Percentiles rank a stretch among this genome's conserved stretches.
phyloP scores from a whole-genome alignment of 2,329 filamentous ascomycete genomes.

The Colletotrichum sublineola region DNA sequence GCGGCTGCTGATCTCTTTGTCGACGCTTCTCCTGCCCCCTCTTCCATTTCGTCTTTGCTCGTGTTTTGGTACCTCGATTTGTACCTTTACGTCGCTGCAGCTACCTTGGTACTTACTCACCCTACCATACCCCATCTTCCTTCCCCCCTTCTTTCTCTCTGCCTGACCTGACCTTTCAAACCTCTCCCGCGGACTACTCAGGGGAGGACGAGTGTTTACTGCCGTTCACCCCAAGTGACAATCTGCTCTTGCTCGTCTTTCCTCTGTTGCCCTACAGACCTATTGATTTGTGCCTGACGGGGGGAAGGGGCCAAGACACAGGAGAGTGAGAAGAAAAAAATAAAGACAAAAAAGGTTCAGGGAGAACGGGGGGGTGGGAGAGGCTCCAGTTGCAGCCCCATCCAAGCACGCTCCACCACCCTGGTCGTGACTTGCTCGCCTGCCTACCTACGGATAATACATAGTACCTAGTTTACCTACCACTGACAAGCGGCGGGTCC shows the following conservation, averaged over 20 bases:
- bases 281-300: constrained; percentile 1
- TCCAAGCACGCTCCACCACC: constrained; percentile 32
- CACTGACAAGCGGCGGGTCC: constrained; percentile 39
- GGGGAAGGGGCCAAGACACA: not conserved
- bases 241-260: constrained; percentile 11
- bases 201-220: not conserved
- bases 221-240: not conserved
- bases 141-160: not conserved
- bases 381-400: constrained; percentile 39
- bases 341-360: constrained; percentile 7
- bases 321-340: not conserved
- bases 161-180: not conserved
- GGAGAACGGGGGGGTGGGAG: not conserved
- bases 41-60: not conserved
- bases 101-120: not conserved
- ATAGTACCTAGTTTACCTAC: not conserved
- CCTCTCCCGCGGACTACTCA: not conserved
- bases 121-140: not conserved
- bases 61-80: not conserved
- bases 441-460: not conserved
- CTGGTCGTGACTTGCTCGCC: constrained; percentile 36
- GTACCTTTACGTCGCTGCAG: not conserved
- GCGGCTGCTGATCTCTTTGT: not conserved
- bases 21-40: not conserved
- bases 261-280: constrained; percentile 16